Base-by-base conservation (phyloP, 495 filamentous ascomycete species). In the Lasiosphaeria miniovina region DNA sequence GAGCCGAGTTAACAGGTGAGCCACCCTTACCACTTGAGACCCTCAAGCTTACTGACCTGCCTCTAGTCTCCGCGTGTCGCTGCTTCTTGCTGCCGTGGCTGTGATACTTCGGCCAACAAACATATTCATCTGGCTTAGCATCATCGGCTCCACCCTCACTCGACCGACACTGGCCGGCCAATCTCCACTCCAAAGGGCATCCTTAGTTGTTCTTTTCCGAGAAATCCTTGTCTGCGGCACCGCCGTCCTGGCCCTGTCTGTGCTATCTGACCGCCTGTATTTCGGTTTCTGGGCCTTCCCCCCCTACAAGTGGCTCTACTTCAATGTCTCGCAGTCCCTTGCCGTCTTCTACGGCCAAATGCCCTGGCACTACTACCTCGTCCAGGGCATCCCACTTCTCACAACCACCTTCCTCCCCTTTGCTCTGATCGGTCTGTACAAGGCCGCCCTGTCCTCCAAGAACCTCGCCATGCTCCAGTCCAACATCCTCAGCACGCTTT, bases 341-440 rank as follows among this genome's bases (percentile, higher is more conserved):
- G 88, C 94, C 36, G 81, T 90, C 14, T 97, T 96, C 72, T 99
- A 99, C 69, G 94, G 94, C n/a, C 79, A 75, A 36, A 98, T 96
- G 75, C 82, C 88, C 52, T 89, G 87, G 83, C 90, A 96, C 66
- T 99, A 98, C 74, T 99, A 96, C 72, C 72, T 93, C 12, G 88
- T 87, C 3, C 90, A 99, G 76, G 94, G 92, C 36, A 82, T 93
- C 15, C 94, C 93, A 10, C 83, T 98, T 0, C 81, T 96, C 6
- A 85, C 95, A 7, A 96, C 90, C 3, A 94, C 91, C 3, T 84
- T 86, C 50, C 75, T 96, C 4, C 93, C 91, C 0, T 93, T 93
- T 62, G 79, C 85, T 9, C 56, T 90, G 4, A 59, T 84, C 36
- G 90, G 89, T 3, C 65, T 96, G 17, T 90, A 83, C 66, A 77